Base-by-base conservation (phyloP, 257 asterid genomes). In the Buddleja alternifolia region DNA sequence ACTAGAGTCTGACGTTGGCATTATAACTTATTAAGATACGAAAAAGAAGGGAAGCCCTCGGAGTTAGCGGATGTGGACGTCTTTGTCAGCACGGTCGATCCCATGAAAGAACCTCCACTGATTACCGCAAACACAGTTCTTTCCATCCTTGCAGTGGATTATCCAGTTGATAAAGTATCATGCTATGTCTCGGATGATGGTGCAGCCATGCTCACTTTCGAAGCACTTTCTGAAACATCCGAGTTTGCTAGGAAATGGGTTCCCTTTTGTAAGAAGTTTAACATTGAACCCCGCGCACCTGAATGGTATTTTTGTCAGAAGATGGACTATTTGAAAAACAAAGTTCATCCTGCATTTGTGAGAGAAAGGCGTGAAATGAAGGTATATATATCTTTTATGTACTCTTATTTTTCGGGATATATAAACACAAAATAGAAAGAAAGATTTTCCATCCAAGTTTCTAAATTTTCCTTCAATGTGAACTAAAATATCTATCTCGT, bases 171-270 rank as follows among this genome's bases (percentile, higher is more conserved):
- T 29, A 88, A 88, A 72, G 93, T 90, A 16, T 69, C 92, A 5
- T 91, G 97, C 73, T 91, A 91, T 47, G 88, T 88, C 37, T 91
- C 97, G 1, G 97, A 91, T 73, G 96, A 90, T 79, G 97, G 97
- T 72, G 97, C 97, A 19, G 85, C 97, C 42, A 86, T 92, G 95
- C 92, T 89, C 73, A 86, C 97, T 46, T 91, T 89, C 41, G 96
- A 91, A 69, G 88, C 97, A 58, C 87, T 91, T 41, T 85, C 96
- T 21, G 95, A 86, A 73, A 91, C 97, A 14, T 83, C 92, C 10
- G 88, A 83, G 61, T 91, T 91, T 51, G 95, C 97, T 8, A 72
- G 86, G 37, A 92, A 81, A 72, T 92, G 97, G 97, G 96, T 86
- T 21, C 95, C 97, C 37, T 90, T 88, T 75, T 81, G 92, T 82